Conservation (phyloP, 305 asterid species). For the Plantago coronopus region DNA sequence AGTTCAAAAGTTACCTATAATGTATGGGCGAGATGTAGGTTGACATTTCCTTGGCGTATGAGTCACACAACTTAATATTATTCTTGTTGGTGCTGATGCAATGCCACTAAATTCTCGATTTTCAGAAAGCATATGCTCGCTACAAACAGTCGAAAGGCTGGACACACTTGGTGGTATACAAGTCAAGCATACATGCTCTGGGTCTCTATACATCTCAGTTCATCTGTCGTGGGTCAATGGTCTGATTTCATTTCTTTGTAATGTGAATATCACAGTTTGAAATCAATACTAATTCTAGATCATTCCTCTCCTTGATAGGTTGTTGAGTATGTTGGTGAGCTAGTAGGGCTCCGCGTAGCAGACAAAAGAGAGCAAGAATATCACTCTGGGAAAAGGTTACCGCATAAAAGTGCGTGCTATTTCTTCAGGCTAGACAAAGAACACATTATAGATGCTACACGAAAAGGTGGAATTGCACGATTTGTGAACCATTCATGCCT, state of each 20-base stretch:
- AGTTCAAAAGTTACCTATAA: not conserved
- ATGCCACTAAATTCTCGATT: constrained; percentile 17
- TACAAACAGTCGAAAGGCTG: constrained; percentile 58
- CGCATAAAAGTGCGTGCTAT: constrained; percentile 68
- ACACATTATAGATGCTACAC: constrained; percentile 63
- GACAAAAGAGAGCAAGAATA: constrained; percentile 64
- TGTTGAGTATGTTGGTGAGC: constrained; percentile 69
- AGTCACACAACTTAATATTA: constrained; percentile 14
- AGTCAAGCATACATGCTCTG: constrained; percentile 67
- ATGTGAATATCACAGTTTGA: constrained; percentile 19
- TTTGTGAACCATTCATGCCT: constrained; percentile 69
- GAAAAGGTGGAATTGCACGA: constrained; percentile 75
- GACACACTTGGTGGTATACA: constrained; percentile 63
- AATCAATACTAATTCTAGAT: constrained; percentile 5
- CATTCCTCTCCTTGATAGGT: constrained; percentile 36
- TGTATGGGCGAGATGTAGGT: not conserved
- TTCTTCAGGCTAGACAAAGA: constrained; percentile 65
- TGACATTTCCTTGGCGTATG: constrained; percentile 1
- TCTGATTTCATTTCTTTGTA: constrained; percentile 24
- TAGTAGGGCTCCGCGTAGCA: constrained; percentile 63
- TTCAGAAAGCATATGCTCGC: constrained; percentile 61
- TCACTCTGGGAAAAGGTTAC: constrained; percentile 59
- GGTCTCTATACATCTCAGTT: constrained; percentile 68
- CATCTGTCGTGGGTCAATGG: constrained; percentile 59
- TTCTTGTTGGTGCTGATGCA: constrained; percentile 5